phyloP scores from a whole-genome alignment of 768 basidiomycete genomes.

The Amanita polypyramis region DNA sequence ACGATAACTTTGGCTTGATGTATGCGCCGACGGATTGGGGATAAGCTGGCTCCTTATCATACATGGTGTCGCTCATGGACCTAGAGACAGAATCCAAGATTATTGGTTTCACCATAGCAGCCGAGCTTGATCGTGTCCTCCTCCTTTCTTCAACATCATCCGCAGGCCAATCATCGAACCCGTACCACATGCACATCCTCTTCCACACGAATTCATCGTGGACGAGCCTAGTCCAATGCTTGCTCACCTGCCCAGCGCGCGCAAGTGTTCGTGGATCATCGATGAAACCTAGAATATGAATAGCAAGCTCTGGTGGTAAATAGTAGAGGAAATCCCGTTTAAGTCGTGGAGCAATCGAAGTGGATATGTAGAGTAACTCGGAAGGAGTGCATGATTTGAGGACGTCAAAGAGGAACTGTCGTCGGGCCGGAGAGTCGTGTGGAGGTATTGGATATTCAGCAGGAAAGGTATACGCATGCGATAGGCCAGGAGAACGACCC shows the following conservation, averaged over 20 bases:
- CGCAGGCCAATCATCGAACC: conserved; percentile 27
- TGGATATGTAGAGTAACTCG: conserved; percentile 59
- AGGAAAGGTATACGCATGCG: conserved; percentile 8
- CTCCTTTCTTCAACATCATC: conserved; percentile 8
- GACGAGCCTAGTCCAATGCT: conserved; percentile 59
- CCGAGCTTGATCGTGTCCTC: conserved; percentile 4
- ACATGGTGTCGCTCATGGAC: background rate
- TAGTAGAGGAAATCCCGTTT: conserved; percentile 44
- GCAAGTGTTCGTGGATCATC: conserved; percentile 66
- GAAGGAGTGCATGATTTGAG: conserved; percentile 43
- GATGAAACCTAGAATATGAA: conserved; percentile 69
- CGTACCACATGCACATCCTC: conserved; percentile 52
- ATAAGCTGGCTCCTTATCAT: conserved; percentile 2
- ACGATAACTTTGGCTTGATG: conserved; percentile 1
- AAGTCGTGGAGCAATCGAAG: conserved; percentile 52
- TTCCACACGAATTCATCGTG: conserved; percentile 78
- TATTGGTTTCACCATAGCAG: background rate
- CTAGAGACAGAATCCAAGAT: background rate
- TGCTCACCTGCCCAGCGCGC: conserved; percentile 59
- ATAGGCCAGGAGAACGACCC: conserved; percentile 13
- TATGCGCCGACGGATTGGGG: background rate
- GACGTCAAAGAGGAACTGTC: conserved; percentile 39
- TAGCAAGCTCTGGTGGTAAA: conserved; percentile 49
- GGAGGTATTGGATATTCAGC: conserved; percentile 10
- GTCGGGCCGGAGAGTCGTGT: conserved; percentile 31